A percentile compares a stretch with the other conserved stretches of the same genome.
phyloP scores from a whole-genome alignment of 768 basidiomycete species.

The Auricularia sp. region DNA sequence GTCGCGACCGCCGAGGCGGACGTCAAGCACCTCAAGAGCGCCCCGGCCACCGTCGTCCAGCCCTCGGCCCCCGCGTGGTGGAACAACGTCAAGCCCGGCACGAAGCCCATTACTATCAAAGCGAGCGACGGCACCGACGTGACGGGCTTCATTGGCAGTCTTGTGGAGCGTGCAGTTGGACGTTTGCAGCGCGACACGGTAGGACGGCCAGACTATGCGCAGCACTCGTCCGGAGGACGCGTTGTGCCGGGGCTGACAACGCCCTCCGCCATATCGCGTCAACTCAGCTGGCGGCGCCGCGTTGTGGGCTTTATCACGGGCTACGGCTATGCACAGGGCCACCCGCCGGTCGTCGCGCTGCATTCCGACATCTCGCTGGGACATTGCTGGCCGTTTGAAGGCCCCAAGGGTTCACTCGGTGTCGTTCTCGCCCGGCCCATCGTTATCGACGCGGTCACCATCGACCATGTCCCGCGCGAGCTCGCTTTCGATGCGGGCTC shows the following conservation, averaged over 20 bases:
- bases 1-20: constrained; percentile 8
- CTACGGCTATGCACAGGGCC: constrained; percentile 48
- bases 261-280: constrained; percentile 53
- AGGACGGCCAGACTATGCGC: constrained; percentile 74
- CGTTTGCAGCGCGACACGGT: constrained; percentile 66
- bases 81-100: constrained; percentile 33
- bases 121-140: constrained; percentile 66
- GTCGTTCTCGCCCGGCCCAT: constrained; percentile 61
- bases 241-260: constrained; percentile 79
- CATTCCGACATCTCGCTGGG: constrained; percentile 77
- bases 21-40: constrained; percentile 1
- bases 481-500: constrained; percentile 38
- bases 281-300: constrained; percentile 36
- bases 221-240: constrained; percentile 70
- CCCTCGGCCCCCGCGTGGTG: constrained; percentile 41
- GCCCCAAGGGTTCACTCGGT: constrained; percentile 69
- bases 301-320: constrained; percentile 51
- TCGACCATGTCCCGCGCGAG: constrained; percentile 81
- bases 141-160: constrained; percentile 54
- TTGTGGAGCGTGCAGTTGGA: constrained; percentile 68
- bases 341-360: constrained; percentile 77
- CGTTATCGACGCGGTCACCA: constrained; percentile 55
- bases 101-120: constrained; percentile 52
- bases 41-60: constrained; percentile 24
- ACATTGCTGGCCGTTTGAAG: constrained; percentile 88